Evolutionary conservation across 345 rosid genomes (phyloP).

Genomic region (Eucalyptus marginata): DNA sequence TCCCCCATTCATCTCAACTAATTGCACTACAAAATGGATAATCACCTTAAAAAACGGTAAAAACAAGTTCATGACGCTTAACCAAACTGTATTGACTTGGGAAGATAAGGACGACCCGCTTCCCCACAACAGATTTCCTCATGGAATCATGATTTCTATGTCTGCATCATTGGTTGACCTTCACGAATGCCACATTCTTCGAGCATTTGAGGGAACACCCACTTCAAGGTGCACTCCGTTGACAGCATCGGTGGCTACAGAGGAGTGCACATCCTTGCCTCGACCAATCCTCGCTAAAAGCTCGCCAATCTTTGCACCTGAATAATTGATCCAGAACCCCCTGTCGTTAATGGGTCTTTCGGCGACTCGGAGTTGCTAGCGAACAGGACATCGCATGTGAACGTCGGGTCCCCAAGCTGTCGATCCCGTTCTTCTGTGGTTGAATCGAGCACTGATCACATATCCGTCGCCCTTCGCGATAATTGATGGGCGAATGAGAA

Average conservation of each 20-base stretch:
- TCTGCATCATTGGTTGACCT: neutral
- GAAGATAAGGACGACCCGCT: neutral
- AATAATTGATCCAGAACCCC: neutral
- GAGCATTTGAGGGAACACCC: neutral
- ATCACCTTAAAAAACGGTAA: neutral
- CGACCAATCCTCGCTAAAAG: neutral
- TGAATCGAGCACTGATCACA: neutral
- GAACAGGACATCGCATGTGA: neutral
- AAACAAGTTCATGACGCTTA: neutral
- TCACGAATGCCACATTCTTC: neutral
- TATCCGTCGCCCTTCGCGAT: neutral
- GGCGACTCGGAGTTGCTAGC: neutral
- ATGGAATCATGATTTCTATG: neutral
- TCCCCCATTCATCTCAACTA: neutral
- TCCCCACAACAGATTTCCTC: neutral
- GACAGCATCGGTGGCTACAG: neutral
- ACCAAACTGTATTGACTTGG: neutral
- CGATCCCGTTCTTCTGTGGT: neutral
- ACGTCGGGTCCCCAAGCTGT: neutral
- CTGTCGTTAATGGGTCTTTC: neutral
- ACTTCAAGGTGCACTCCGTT: neutral
- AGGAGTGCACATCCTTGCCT: neutral
- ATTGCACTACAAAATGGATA: neutral
- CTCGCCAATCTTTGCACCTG: neutral
- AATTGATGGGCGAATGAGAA: neutral